Evolutionary conservation across 192 early-diverging fungal genomes (phyloP).

Genomic region (Dissophora ornata): DNA sequence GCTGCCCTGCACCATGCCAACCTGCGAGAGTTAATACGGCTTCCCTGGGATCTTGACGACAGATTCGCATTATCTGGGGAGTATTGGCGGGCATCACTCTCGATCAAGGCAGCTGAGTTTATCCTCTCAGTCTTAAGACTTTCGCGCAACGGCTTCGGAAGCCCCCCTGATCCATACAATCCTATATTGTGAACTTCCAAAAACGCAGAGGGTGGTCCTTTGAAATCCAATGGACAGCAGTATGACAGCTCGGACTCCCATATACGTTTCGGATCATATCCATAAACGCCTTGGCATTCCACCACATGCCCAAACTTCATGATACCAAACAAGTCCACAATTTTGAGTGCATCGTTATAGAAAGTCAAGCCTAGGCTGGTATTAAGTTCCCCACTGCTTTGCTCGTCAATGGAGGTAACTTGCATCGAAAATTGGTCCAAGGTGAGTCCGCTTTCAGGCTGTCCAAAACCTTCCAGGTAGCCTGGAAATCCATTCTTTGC

Average conservation of each 20-base stretch:
- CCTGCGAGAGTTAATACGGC: not conserved
- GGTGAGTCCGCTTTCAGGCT: conserved; percentile 1
- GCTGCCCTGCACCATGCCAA: conserved; percentile 10
- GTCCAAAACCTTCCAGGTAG: conserved; percentile 8
- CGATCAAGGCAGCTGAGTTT: not conserved
- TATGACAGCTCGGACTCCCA: not conserved
- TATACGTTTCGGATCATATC: conserved; percentile 11
- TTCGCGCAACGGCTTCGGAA: not conserved
- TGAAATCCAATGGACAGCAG: conserved; percentile 6
- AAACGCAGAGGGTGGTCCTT: conserved; percentile 1
- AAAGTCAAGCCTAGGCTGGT: not conserved
- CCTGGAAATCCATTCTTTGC: conserved; percentile 6
- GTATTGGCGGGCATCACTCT: too few species aligned
- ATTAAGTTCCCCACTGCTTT: not conserved
- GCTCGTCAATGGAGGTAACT: not conserved
- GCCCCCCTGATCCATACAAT: conserved; percentile 5
- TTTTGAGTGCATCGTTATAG: not conserved
- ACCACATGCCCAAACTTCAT: too few species aligned
- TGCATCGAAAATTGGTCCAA: conserved; percentile 7
- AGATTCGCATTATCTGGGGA: not conserved
- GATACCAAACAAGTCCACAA: conserved; percentile 1
- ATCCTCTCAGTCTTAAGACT: not conserved
- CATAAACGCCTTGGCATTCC: conserved; percentile 3
- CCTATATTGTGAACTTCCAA: conserved; percentile 7
- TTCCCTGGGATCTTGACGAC: not conserved